Evolutionary conservation across 1,284 basidiomycete genomes (phyloP).

Genomic region (Moesziomyces globuligerus): DNA sequence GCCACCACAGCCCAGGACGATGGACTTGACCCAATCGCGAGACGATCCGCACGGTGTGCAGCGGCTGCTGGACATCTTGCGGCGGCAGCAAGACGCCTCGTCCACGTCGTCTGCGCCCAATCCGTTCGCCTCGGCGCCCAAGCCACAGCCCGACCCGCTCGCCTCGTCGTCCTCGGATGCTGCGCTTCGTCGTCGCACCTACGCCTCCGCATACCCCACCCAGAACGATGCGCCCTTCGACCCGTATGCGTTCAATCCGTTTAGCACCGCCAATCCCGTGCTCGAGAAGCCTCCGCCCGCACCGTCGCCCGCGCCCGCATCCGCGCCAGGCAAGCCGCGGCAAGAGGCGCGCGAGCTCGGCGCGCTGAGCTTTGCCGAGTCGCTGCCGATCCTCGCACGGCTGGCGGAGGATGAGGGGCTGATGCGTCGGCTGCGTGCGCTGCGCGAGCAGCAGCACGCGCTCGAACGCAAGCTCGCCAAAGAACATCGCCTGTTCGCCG

Average conservation of each 20-base stretch:
- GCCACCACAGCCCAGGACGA: background rate
- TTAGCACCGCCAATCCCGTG: slow-evolving; percentile 8
- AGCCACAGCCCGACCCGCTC: slow-evolving; percentile 13
- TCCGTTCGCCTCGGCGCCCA: slow-evolving; percentile 3
- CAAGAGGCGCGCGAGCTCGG: slow-evolving; percentile 14
- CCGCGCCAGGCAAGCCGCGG: too few species aligned
- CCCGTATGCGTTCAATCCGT: slow-evolving; percentile 37
- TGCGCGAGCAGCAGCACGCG: slow-evolving; percentile 18
- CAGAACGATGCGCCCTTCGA: slow-evolving; percentile 25
- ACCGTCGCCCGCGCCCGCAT: slow-evolving; percentile 1
- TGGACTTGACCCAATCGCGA: slow-evolving; percentile 20
- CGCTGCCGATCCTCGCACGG: slow-evolving; percentile 29
- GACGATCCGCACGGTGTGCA: slow-evolving; percentile 48
- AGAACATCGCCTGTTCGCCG: slow-evolving; percentile 17
- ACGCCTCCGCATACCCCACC: background rate
- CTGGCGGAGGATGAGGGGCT: slow-evolving; percentile 19
- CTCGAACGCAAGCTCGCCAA: slow-evolving; percentile 29
- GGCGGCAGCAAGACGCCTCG: slow-evolving; percentile 36
- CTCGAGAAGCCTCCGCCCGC: slow-evolving; percentile 8
- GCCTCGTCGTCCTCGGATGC: slow-evolving; percentile 5
- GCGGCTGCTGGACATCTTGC: slow-evolving; percentile 29
- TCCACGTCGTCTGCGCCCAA: slow-evolving; percentile 6
- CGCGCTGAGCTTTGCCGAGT: slow-evolving; percentile 25
- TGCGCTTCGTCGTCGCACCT: slow-evolving; percentile 14
- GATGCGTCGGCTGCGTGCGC: slow-evolving; percentile 9